These are phyloP conservation scores for Calonectria pauciramosa DNA, from an alignment of 2,329 filamentous ascomycete species.

Conservation along the genomic window DNA sequence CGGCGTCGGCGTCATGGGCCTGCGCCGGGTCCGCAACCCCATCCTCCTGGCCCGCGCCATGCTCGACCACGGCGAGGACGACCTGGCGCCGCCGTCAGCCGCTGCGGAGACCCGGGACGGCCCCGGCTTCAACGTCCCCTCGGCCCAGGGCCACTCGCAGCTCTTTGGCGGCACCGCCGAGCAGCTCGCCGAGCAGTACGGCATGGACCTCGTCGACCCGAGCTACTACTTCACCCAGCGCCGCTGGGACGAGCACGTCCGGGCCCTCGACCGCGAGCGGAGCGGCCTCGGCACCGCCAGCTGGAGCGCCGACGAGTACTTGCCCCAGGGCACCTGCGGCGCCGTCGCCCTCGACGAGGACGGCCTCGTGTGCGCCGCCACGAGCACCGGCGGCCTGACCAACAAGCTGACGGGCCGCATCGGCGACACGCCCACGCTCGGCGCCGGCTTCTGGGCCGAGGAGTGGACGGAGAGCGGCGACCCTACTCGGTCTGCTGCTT, in stretches of 20 bases:
- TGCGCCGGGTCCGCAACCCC: slow-evolving; percentile 83
- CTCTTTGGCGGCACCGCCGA: slow-evolving; percentile 79
- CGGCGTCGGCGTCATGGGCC: slow-evolving; percentile 81
- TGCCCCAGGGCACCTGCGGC: slow-evolving; percentile 88
- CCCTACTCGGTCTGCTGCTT: slow-evolving; percentile 37
- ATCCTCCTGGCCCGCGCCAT: slow-evolving; percentile 80
- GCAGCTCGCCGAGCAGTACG: slow-evolving; percentile 75
- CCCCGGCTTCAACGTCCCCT: slow-evolving; percentile 58
- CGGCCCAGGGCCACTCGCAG: slow-evolving; percentile 78
- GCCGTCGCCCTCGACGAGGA: slow-evolving; percentile 85
- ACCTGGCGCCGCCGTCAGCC: slow-evolving; percentile 59
- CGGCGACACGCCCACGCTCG: slow-evolving; percentile 87
- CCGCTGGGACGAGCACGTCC: slow-evolving; percentile 83
- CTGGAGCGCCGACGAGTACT: slow-evolving; percentile 74
- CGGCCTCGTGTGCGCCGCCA: slow-evolving; percentile 79
- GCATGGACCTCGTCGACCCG: slow-evolving; percentile 76
- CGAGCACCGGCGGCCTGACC: slow-evolving; percentile 82
- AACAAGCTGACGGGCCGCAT: slow-evolving; percentile 90
- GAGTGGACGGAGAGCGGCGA: slow-evolving; percentile 74
- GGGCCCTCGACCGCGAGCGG: slow-evolving; percentile 67
- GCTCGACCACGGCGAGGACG: slow-evolving; percentile 75
- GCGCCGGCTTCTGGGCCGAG: slow-evolving; percentile 92
- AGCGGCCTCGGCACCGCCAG: slow-evolving; percentile 55
- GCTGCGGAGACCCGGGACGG: neutral
- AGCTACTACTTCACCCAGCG: slow-evolving; percentile 84